Conservation (phyloP, 2,329 filamentous ascomycete genomes). For the Peltaster fructicola region DNA sequence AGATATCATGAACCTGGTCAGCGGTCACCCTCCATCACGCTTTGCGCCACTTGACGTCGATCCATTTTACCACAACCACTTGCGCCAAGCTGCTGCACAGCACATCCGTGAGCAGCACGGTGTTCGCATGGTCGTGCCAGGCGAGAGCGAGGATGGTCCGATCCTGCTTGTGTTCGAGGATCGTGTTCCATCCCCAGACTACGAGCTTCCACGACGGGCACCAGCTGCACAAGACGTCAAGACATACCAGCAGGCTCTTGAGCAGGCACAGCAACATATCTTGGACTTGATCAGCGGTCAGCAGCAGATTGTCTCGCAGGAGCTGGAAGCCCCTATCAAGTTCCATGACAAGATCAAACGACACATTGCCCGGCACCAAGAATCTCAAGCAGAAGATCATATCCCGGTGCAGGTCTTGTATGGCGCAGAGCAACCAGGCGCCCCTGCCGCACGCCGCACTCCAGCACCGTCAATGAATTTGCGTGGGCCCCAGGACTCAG, state of each 20-base stretch:
- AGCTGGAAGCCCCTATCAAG: slow-evolving; percentile 38
- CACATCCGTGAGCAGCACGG: slow-evolving; percentile 50
- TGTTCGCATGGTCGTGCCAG: slow-evolving; percentile 56
- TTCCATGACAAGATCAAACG: slow-evolving; percentile 47
- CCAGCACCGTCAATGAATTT: slow-evolving; percentile 42
- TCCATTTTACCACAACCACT: slow-evolving; percentile 60
- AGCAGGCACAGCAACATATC: slow-evolving; percentile 41
- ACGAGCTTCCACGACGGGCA: slow-evolving; percentile 36
- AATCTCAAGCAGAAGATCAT: slow-evolving; percentile 27
- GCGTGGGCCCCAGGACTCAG: slow-evolving; percentile 56
- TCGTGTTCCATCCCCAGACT: slow-evolving; percentile 32
- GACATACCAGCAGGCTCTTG: slow-evolving; percentile 38
- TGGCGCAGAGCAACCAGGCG: slow-evolving; percentile 29
- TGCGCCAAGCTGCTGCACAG: slow-evolving; percentile 45
- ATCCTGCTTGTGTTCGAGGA: slow-evolving; percentile 63
- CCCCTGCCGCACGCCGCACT: slow-evolving; percentile 25
- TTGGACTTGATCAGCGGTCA: slow-evolving; percentile 35
- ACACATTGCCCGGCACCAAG: slow-evolving; percentile 40
- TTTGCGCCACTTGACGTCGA: slow-evolving; percentile 52
- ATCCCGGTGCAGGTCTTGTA: slow-evolving; percentile 41
- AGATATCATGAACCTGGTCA: slow-evolving; percentile 57
- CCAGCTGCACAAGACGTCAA: slow-evolving; percentile 37
- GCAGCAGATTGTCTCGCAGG: slow-evolving; percentile 35
- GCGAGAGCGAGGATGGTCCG: slow-evolving; percentile 38
- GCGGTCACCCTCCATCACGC: slow-evolving; percentile 54